These are phyloP conservation scores for Magnaporthiopsis rhizophila DNA, from an alignment of 2,329 filamentous ascomycete genomes.

Conservation along the genomic window DNA sequence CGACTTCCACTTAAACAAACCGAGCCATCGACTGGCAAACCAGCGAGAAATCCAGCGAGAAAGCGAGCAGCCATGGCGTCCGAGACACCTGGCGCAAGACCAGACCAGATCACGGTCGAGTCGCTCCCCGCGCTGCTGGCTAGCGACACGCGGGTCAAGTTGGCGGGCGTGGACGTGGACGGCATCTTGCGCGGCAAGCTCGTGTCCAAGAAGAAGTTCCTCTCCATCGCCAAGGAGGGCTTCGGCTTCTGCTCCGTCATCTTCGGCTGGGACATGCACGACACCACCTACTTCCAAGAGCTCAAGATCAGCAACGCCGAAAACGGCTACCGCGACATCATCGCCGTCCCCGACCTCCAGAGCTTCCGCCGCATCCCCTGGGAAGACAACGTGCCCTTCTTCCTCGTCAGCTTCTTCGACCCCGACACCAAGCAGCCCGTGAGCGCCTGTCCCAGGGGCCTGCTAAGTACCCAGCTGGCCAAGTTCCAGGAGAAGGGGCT, in stretches of 20 bases:
- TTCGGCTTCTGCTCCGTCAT: constrained; percentile 94
- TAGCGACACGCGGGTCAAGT: constrained; percentile 72
- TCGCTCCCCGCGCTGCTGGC: constrained; percentile 59
- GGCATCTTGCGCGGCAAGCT: constrained; percentile 83
- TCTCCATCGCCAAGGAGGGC: constrained; percentile 69
- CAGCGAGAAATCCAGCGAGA: background rate
- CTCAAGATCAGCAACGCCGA: constrained; percentile 81
- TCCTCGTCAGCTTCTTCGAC: constrained; percentile 75
- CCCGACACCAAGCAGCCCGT: constrained; percentile 67
- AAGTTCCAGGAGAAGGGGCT: constrained; percentile 64
- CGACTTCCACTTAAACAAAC: background rate
- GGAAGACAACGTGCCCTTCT: constrained; percentile 82
- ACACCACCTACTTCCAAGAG: constrained; percentile 79
- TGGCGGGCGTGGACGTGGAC: constrained; percentile 82
- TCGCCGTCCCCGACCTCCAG: constrained; percentile 71
- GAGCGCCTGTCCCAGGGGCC: constrained; percentile 69
- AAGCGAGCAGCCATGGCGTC: background rate
- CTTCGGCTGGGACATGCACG: constrained; percentile 97
- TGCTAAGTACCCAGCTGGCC: constrained; percentile 60
- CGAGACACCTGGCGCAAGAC: background rate
- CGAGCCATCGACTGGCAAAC: background rate
- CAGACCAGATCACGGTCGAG: constrained; percentile 44
- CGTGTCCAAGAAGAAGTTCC: constrained; percentile 86
- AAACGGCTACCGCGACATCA: constrained; percentile 81
- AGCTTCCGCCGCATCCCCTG: constrained; percentile 82